Evolutionary conservation across 495 filamentous ascomycete species (phyloP), one percentile per base, ranked within the genome.

Genomic region (Polyplosphaeria fusca): DNA sequence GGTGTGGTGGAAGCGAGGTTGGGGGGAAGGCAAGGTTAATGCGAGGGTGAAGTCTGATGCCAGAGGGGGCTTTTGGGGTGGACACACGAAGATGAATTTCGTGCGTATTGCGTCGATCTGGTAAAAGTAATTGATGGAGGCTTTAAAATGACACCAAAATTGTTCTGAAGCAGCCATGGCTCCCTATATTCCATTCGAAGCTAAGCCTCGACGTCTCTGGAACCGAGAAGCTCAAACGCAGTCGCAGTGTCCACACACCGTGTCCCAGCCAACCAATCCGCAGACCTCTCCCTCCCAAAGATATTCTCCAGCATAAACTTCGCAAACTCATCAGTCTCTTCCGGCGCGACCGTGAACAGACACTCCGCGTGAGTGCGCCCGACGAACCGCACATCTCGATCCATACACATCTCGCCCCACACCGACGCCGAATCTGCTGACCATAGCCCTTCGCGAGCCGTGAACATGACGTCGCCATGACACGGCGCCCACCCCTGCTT

Each of bases 291-390:
- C 19, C 19, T 43, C 11, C 45, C 45, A 48, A 48, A 48, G 7
- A 30, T 48, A 27, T n/a, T 48, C 45, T 48, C 45, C 45, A 48
- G 2, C 45, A 48, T 48, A 14, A n/a, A 27, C 25, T 48, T 48
- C 20, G 23, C 45, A 48, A 48, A 48, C 25, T 48, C 45, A n/a
- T 48, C 45, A 27, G 22, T 20, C 22, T 48, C 45, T 27, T 26
- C 22, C n/a, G 45, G 45, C 3, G 45, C 45, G 2, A 27, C 45
- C 22, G n/a, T 27, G 25, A 48, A 48, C 1, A 48, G 45, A n/a
- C 45, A 27, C 22, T 48, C 45, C 13, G 45, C 45, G 1, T 48
- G 13, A 30, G 27, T 27, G 11, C 45, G 22, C 16, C 27, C 23
- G 22, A 48, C 27, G 25, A 48, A 48, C 22, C 22, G 22, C 23